A percentile compares a stretch with the other conserved stretches of the same genome.
These are phyloP conservation scores for Aspergillus japonicus DNA, from an alignment of 2,329 filamentous ascomycete species.

Conservation along the genomic window DNA sequence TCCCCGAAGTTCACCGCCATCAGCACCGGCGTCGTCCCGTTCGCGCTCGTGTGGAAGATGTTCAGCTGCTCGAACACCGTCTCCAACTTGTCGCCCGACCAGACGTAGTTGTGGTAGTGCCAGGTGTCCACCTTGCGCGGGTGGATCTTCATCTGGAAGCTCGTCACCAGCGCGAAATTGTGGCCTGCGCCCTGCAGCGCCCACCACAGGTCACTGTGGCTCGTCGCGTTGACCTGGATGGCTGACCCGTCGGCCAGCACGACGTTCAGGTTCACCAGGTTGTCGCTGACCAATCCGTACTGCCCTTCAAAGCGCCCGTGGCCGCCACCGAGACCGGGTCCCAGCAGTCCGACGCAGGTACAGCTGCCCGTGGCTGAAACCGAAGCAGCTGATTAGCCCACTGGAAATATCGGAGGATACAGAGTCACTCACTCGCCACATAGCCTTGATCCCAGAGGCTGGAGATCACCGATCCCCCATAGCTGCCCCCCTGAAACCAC, in stretches of 20 bases:
- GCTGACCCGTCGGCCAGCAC: constrained; percentile 34
- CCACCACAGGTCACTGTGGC: constrained; percentile 52
- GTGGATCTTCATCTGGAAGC: constrained; percentile 3
- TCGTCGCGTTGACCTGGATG: constrained; percentile 35
- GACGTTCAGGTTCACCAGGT: constrained; percentile 20
- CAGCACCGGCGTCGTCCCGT: not conserved
- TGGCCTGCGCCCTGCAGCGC: constrained; percentile 53
- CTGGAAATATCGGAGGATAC: not conserved
- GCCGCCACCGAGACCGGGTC: constrained; percentile 50
- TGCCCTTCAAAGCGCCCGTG: constrained; percentile 52
- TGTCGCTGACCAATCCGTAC: constrained; percentile 25
- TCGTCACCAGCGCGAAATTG: constrained; percentile 51
- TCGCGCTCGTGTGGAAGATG: not conserved
- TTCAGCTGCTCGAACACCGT: not conserved
- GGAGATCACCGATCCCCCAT: not conserved
- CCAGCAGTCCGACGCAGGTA: constrained; percentile 1
- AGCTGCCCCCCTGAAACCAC: not conserved
- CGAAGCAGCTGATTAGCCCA: no score
- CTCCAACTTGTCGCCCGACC: not conserved
- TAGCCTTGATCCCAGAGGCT: constrained; percentile 3
- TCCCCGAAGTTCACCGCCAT: not conserved
- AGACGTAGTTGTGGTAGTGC: constrained; percentile 5
- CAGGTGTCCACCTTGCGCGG: not conserved
- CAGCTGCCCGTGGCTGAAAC: not conserved
- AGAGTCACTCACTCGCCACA: not conserved